A percentile compares a stretch with the other conserved stretches of the same genome.
Evolutionary conservation across 1,284 basidiomycete species (phyloP).

Genomic region (Ceratobasidium sp.): DNA sequence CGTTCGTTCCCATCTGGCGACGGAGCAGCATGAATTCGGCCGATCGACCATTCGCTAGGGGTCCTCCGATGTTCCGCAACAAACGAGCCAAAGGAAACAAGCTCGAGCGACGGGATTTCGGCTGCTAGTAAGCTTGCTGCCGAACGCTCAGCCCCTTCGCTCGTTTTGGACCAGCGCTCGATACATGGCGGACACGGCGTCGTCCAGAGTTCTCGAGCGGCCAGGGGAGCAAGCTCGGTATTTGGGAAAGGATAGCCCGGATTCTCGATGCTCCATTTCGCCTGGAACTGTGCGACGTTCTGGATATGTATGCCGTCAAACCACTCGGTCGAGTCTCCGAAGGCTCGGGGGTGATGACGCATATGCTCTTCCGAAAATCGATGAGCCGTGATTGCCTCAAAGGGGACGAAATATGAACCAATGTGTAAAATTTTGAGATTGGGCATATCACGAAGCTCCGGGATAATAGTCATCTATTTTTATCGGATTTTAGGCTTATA

Average conservation of each 20-base stretch:
- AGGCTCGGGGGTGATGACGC: neutral
- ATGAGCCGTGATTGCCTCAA: neutral
- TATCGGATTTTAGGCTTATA: no score
- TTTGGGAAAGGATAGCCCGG: neutral
- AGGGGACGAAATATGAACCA: neutral
- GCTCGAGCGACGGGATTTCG: neutral
- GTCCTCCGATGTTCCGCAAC: neutral
- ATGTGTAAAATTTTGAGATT: neutral
- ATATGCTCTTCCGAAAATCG: neutral
- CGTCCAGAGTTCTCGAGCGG: neutral
- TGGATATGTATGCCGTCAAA: neutral
- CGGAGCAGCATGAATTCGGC: neutral
- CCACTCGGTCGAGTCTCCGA: neutral
- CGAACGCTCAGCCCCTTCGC: neutral
- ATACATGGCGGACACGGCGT: neutral
- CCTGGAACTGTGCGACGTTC: neutral
- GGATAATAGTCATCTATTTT: no score
- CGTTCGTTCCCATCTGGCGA: neutral
- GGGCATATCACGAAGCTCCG: neutral
- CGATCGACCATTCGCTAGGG: neutral
- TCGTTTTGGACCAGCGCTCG: neutral
- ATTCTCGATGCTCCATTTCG: neutral
- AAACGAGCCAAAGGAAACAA: constrained; percentile 13
- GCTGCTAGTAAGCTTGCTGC: constrained; percentile 1
- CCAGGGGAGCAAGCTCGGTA: neutral